Conservation (phyloP, 2,329 filamentous ascomycete species). For the Coleophoma crateriformis region DNA sequence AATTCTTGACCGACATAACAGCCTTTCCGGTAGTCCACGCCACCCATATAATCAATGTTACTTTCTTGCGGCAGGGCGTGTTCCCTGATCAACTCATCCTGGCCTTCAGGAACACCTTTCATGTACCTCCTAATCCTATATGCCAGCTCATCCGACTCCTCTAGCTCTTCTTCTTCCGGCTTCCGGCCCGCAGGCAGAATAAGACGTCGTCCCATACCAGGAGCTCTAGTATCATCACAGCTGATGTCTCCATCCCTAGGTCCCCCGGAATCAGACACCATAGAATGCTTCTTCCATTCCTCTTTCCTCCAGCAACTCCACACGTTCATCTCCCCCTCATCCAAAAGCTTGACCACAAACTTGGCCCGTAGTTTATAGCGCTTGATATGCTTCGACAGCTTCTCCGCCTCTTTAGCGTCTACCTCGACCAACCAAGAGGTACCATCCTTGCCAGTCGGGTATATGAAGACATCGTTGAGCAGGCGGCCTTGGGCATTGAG, state of each 20-base stretch:
- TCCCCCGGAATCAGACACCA: background rate
- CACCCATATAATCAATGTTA: constrained; percentile 82
- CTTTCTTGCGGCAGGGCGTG: constrained; percentile 77
- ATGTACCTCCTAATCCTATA: constrained; percentile 78
- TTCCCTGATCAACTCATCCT: constrained; percentile 67
- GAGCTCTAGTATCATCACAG: constrained; percentile 44
- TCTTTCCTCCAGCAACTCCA: constrained; percentile 63
- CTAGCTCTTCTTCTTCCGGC: constrained; percentile 24
- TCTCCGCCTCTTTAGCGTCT: constrained; percentile 59
- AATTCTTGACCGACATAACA: constrained; percentile 97
- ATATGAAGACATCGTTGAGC: constrained; percentile 86
- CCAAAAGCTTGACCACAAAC: constrained; percentile 62
- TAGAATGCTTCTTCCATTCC: constrained; percentile 11
- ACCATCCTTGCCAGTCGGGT: constrained; percentile 41
- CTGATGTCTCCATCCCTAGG: constrained; percentile 16
- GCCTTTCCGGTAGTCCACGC: constrained; percentile 89
- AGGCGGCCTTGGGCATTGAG: constrained; percentile 81
- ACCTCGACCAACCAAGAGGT: constrained; percentile 70
- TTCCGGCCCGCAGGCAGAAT: constrained; percentile 30
- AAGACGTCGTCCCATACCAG: constrained; percentile 49
- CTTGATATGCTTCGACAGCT: constrained; percentile 67
- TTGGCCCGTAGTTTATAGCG: constrained; percentile 83
- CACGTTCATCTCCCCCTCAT: constrained; percentile 57
- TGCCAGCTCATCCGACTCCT: constrained; percentile 43
- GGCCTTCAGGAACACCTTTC: constrained; percentile 79